Percentiles rank a stretch among this genome's conserved stretches.
These are phyloP conservation scores for sunflower (Helianthus annuus) DNA, from an alignment of 129 eudicot genomes.

Conservation along the genomic window DNA sequence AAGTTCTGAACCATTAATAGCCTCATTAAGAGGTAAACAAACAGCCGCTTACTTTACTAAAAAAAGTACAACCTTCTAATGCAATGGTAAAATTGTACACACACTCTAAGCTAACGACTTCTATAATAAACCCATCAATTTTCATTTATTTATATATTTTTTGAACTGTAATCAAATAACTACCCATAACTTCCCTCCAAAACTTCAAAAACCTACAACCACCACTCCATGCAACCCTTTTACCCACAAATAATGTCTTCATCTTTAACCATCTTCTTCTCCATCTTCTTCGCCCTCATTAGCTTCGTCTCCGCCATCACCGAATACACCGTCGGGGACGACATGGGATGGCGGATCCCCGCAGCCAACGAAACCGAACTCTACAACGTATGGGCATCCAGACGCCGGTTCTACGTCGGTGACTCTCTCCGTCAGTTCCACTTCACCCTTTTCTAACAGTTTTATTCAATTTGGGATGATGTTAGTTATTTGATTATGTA, in stretches of 20 bases:
- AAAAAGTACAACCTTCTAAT: not conserved
- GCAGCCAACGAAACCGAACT: constrained; percentile 35
- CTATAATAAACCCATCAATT: not conserved
- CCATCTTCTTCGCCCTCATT: constrained; percentile 8
- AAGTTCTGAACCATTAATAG: no score
- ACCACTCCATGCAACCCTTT: not conserved
- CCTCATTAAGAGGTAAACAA: no score
- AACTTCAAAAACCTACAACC: constrained; percentile 20
- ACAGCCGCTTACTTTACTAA: no score
- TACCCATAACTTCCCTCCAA: constrained; percentile 25
- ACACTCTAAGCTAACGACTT: not conserved
- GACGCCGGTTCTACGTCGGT: constrained; percentile 35
- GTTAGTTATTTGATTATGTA: not conserved
- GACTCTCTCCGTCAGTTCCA: constrained; percentile 46
- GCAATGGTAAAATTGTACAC: not conserved
- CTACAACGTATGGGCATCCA: constrained; percentile 43
- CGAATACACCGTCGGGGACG: constrained; percentile 37
- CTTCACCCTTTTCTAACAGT: not conserved
- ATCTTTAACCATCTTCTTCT: not conserved
- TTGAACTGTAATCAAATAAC: not conserved
- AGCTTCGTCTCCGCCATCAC: constrained; percentile 28
- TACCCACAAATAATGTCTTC: constrained; percentile 19
- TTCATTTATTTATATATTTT: no score
- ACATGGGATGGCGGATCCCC: constrained; percentile 44
- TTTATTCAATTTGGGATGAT: not conserved